phyloP scores from a whole-genome alignment of 73 alveolate genomes.

The Tetrahymena malaccensis region DNA sequence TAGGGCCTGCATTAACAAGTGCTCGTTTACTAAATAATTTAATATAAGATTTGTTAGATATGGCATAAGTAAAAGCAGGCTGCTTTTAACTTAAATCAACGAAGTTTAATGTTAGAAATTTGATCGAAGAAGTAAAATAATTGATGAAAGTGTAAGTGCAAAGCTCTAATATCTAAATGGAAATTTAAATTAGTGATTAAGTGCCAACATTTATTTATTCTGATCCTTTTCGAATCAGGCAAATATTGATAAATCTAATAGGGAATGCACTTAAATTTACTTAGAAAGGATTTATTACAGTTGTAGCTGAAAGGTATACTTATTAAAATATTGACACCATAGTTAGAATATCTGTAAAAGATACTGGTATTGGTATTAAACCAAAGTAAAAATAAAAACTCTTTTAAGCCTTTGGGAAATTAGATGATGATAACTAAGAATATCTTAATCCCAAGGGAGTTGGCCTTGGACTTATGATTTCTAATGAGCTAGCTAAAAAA shows the following conservation, averaged over 20 bases:
- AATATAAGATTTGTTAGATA: conserved; percentile 16
- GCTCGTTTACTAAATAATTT: conserved; percentile 13
- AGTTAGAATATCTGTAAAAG: not conserved
- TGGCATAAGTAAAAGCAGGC: conserved; percentile 34
- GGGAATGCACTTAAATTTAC: conserved; percentile 44
- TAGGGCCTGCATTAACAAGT: conserved; percentile 4
- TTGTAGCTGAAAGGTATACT: not conserved
- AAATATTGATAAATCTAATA: conserved; percentile 17
- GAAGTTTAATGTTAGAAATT: not conserved
- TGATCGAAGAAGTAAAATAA: not conserved
- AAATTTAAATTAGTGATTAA: not conserved
- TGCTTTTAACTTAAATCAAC: conserved; percentile 2
- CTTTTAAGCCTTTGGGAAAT: conserved; percentile 21
- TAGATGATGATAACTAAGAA: conserved; percentile 32
- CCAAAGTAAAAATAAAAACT: conserved; percentile 25
- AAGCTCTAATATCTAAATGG: not conserved
- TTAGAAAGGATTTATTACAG: conserved; percentile 9
- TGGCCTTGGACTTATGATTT: conserved; percentile 36
- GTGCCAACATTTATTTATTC: conserved; percentile 1
- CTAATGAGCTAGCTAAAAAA: conserved; percentile 16
- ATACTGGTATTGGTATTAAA: conserved; percentile 37
- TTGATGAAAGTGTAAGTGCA: conserved; percentile 14
- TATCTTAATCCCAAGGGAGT: conserved; percentile 22
- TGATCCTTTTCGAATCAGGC: conserved; percentile 28
- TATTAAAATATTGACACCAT: not conserved